phyloP scores from a whole-genome alignment of 108 stramenopile species.

The Bacterosira constricta region DNA sequence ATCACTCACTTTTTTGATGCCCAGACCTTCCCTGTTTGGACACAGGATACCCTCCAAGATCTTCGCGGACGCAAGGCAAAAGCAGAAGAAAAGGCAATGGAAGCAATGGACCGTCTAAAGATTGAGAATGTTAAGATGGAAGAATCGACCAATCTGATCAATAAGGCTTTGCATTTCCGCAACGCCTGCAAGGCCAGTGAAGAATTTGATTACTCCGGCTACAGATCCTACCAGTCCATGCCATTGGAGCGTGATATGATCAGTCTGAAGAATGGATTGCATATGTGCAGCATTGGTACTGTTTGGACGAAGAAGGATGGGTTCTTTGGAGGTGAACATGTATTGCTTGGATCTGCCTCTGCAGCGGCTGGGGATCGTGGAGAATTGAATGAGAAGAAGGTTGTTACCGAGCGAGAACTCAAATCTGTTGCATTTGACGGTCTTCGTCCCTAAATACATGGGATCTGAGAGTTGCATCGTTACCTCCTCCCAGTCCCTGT shows the following conservation, averaged over 20 bases:
- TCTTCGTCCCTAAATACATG: conserved; percentile 31
- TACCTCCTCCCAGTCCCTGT: too few relatives aligned
- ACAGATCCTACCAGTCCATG: conserved; percentile 28
- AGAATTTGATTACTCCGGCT: conserved; percentile 43
- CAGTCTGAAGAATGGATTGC: conserved; percentile 13
- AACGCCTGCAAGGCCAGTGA: conserved; percentile 52
- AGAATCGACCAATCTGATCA: conserved; percentile 55
- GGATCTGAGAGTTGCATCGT: too few relatives aligned
- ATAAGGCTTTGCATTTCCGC: conserved; percentile 70
- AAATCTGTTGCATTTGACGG: conserved; percentile 31
- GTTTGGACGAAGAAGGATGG: conserved; percentile 53
- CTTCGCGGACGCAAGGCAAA: conserved; percentile 42
- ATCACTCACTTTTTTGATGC: neutral
- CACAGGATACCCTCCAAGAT: conserved; percentile 46
- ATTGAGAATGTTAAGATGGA: conserved; percentile 59
- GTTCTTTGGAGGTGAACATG: conserved; percentile 38
- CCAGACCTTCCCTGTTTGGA: conserved; percentile 64
- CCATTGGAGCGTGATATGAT: conserved; percentile 42
- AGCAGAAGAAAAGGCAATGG: conserved; percentile 42
- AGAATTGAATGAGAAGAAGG: conserved; percentile 22
- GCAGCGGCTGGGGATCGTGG: conserved; percentile 6
- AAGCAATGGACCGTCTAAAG: conserved; percentile 44
- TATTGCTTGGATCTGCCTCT: conserved; percentile 42
- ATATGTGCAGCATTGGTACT: conserved; percentile 47
- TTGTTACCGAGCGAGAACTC: conserved; percentile 18